phyloP scores from a whole-genome alignment of 371 early-diverging fungal genomes.

The Capillidium heterosporum region DNA sequence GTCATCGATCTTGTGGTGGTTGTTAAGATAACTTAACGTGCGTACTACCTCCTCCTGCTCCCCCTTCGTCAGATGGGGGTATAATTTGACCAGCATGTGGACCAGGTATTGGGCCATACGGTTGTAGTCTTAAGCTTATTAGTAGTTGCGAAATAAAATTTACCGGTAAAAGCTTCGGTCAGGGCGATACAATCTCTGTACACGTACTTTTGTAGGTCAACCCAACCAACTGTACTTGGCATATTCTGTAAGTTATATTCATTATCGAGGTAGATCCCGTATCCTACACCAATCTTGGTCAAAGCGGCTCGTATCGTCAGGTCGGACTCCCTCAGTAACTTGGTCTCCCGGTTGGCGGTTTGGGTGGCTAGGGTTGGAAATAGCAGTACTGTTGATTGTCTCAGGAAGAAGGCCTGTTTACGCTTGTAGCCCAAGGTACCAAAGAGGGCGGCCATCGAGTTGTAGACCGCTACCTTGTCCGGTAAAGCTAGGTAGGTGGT shows the following conservation, averaged over 20 bases:
- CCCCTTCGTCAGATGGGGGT: neutral
- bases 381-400: neutral
- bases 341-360: neutral
- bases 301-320: neutral
- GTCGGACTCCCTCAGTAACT: neutral
- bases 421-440: neutral
- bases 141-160: neutral
- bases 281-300: neutral
- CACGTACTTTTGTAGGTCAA: neutral
- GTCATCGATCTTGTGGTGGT: no score
- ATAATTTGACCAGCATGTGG: neutral
- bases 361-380: neutral
- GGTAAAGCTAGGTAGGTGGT: neutral
- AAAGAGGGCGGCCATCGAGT: slow-evolving; percentile 1
- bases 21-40: no score
- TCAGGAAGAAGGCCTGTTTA: neutral
- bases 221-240: neutral
- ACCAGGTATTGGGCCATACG: neutral
- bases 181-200: neutral
- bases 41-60: slow-evolving; percentile 2
- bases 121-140: neutral
- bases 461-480: neutral
- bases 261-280: neutral
- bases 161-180: neutral
- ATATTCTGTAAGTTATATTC: neutral